A percentile compares a stretch with the other conserved stretches of the same genome.
Evolutionary conservation across 148 eudicot species (phyloP).

Genomic region (Rhododendron vialii): DNA sequence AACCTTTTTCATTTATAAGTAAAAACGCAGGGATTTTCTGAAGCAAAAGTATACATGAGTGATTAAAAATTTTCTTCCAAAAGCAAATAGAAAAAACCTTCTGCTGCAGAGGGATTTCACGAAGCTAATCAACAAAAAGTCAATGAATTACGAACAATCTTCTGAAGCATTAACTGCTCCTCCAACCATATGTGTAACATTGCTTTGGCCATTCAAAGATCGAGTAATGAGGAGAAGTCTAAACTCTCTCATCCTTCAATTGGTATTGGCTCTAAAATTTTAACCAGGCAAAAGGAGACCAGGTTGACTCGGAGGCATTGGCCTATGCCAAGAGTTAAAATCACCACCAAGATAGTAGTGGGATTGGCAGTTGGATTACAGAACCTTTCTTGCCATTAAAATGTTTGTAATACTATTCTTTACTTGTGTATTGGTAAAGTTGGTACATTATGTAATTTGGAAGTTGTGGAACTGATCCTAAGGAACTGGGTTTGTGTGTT

Average conservation of each 20-base stretch:
- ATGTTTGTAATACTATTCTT: background rate
- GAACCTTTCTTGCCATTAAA: background rate
- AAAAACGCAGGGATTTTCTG: background rate
- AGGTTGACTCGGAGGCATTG: background rate
- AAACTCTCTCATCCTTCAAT: background rate
- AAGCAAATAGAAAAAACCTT: background rate
- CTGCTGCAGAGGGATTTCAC: background rate
- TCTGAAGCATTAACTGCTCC: background rate
- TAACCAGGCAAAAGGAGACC: background rate
- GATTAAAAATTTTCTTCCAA: background rate
- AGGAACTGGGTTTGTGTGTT: background rate
- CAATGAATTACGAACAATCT: background rate
- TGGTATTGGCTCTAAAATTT: background rate
- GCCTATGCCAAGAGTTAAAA: background rate
- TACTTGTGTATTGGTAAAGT: background rate
- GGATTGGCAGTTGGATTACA: background rate
- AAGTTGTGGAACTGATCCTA: background rate
- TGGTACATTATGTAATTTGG: background rate
- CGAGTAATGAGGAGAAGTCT: background rate
- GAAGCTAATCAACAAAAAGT: background rate
- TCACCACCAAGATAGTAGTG: background rate
- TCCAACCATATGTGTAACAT: background rate
- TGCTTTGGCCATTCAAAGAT: background rate
- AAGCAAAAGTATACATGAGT: background rate
- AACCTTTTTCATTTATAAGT: background rate